phyloP scores from a whole-genome alignment of 768 basidiomycete genomes.

The Pleurotus djamor region DNA sequence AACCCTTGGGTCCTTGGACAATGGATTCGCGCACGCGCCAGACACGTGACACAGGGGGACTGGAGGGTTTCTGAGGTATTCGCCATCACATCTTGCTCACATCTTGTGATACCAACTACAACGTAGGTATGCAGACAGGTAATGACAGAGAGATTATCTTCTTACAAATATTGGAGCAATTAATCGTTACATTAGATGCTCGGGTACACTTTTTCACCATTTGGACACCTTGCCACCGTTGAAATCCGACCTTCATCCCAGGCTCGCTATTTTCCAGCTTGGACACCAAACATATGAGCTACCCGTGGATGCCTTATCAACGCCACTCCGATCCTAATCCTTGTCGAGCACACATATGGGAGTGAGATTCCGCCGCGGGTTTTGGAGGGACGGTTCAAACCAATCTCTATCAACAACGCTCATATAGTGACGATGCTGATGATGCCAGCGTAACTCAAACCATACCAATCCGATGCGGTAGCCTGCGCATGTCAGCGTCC shows the following conservation, averaged over 20 bases:
- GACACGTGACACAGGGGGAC: no score
- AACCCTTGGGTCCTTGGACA: no score
- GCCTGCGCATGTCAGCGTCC: neutral
- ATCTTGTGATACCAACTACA: no score
- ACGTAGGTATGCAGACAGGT: no score
- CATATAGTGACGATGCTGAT: neutral
- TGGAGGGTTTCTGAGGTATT: no score
- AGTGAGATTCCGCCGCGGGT: neutral
- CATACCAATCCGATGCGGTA: neutral
- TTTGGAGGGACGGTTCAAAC: neutral
- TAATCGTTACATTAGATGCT: neutral
- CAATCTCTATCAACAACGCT: neutral
- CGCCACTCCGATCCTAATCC: neutral
- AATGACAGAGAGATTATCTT: no score
- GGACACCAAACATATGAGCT: constrained; percentile 13
- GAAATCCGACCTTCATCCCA: constrained; percentile 14
- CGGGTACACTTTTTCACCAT: constrained; percentile 6
- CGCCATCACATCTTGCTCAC: no score
- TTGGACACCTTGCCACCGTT: constrained; percentile 11
- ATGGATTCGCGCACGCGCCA: no score
- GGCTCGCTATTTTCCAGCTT: constrained; percentile 12
- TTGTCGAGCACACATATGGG: neutral
- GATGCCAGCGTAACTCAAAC: neutral
- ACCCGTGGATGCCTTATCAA: neutral
- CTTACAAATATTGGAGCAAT: no score